Evolutionary conservation across 2,329 filamentous ascomycete genomes (phyloP), one percentile per base, ranked within the genome.

Genomic region (Tolypocladium nubicola): DNA sequence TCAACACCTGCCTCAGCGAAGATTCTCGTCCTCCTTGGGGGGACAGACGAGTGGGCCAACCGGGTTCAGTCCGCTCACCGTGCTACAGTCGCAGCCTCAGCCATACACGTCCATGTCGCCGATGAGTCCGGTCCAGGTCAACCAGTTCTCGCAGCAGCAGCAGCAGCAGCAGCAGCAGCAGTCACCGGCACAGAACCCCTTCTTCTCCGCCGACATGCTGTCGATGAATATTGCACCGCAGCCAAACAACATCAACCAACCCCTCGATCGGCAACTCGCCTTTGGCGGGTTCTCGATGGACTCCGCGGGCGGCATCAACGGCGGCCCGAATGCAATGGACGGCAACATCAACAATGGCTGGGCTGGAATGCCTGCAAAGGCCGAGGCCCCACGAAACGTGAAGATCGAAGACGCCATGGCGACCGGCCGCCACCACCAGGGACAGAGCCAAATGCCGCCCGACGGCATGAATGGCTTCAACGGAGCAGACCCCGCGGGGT

Each of bases 251-350:
- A 77, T 84, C 56, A 73, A 90, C 33, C 84, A 86, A 11, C 84
- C 89, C 59, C 79, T 93, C 16, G 88, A 92, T 64, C 80, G 87
- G 3, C 87, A 90, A 65, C 83, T 91, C 61, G 85, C 90, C 1
- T 89, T 90, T 61, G 85, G 85, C 41, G 87, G 85, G 1, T 93
- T 91, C 66, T 83, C 64, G 72, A 84, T 68, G 62, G 77, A 81
- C 43, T 68, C 75, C 1, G 70, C 69, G 9, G 68, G 70, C 13
- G 35, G 23, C 11, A 73, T 77, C 54, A 65, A 66, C 45, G 66
- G 67, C 3, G 67, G 69, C 0, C 71, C 76, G 30, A 70, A 70
- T 8, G 64, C 76, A 53, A 72, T 79, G 64, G 75, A 76, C 7
- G 70, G 70, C 39, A 23, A 21, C 3, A 63, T 76, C 43, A 52